Conservation (phyloP, 2,329 filamentous ascomycete species). For the Fusarium transvaalense region DNA sequence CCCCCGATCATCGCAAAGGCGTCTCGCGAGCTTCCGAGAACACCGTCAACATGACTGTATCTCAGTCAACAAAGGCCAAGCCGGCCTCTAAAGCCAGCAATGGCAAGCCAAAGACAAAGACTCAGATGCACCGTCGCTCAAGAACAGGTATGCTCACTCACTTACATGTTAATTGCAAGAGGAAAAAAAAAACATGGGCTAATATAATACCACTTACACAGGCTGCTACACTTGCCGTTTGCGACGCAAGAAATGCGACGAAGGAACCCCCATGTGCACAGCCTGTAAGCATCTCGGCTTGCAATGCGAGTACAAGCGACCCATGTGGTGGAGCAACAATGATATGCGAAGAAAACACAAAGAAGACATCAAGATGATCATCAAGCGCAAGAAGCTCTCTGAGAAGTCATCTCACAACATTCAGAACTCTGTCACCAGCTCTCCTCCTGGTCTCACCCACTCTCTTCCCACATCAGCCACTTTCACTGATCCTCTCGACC, state of each 20-base stretch:
- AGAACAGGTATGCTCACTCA: slow-evolving; percentile 81
- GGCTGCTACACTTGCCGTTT: slow-evolving; percentile 78
- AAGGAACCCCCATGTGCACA: slow-evolving; percentile 71
- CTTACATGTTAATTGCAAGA: slow-evolving; percentile 47
- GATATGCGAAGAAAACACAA: slow-evolving; percentile 88
- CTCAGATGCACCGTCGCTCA: slow-evolving; percentile 93
- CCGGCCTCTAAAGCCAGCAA: slow-evolving; percentile 65
- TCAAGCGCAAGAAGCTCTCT: slow-evolving; percentile 94
- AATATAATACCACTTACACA: slow-evolving; percentile 47
- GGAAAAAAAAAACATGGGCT: slow-evolving; percentile 4
- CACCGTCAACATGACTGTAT: slow-evolving; percentile 71
- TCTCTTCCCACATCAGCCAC: slow-evolving; percentile 85
- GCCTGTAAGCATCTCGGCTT: slow-evolving; percentile 82
- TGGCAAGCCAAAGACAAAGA: slow-evolving; percentile 73
- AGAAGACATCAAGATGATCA: slow-evolving; percentile 95
- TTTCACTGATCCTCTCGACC: slow-evolving; percentile 79
- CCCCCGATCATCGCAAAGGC: slow-evolving; percentile 69
- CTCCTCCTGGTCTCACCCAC: slow-evolving; percentile 83
- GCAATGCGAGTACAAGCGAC: slow-evolving; percentile 94
- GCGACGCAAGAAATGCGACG: slow-evolving; percentile 77
- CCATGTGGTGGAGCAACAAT: slow-evolving; percentile 97
- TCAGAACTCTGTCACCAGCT: slow-evolving; percentile 67
- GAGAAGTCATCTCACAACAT: slow-evolving; percentile 79
- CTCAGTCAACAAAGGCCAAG: slow-evolving; percentile 71
- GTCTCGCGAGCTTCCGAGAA: slow-evolving; percentile 61